Evolutionary conservation across 2,329 filamentous ascomycete genomes (phyloP).

Genomic region (Aspergillus tamarii): DNA sequence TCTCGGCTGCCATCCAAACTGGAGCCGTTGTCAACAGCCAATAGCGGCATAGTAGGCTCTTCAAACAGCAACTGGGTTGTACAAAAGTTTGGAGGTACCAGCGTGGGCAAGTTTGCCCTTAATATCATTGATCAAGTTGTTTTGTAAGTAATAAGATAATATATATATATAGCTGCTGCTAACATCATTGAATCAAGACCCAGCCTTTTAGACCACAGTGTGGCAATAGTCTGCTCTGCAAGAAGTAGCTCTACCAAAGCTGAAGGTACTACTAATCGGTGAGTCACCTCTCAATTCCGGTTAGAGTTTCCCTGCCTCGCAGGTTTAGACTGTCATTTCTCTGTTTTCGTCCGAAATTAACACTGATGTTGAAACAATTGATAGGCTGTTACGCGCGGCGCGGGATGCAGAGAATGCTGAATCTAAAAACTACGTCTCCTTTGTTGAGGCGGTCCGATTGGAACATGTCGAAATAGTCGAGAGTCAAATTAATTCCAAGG

Average conservation of each 20-base stretch:
- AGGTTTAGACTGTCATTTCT: neutral
- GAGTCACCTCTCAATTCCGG: constrained; percentile 49
- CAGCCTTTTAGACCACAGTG: constrained; percentile 68
- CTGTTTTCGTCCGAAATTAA: neutral
- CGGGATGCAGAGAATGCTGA: constrained; percentile 52
- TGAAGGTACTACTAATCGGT: constrained; percentile 94
- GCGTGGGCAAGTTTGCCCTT: constrained; percentile 88
- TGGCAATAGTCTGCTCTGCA: constrained; percentile 94
- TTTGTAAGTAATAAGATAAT: constrained; percentile 46
- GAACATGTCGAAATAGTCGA: constrained; percentile 79
- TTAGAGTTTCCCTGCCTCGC: neutral
- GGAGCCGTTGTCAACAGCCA: constrained; percentile 19
- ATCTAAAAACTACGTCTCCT: constrained; percentile 65
- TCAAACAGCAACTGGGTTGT: constrained; percentile 69
- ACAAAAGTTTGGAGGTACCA: constrained; percentile 94
- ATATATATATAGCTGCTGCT: neutral
- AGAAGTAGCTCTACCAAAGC: constrained; percentile 92
- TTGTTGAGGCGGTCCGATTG: constrained; percentile 78
- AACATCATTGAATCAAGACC: constrained; percentile 46
- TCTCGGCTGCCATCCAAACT: constrained; percentile 14
- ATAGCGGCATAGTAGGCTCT: constrained; percentile 19
- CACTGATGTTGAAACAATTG: constrained; percentile 10
- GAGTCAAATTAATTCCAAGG: constrained; percentile 60
- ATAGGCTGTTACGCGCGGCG: constrained; percentile 52
- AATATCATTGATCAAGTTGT: constrained; percentile 76